Conservation (phyloP, 1,284 basidiomycete genomes). For the Austropuccinia psidii region DNA sequence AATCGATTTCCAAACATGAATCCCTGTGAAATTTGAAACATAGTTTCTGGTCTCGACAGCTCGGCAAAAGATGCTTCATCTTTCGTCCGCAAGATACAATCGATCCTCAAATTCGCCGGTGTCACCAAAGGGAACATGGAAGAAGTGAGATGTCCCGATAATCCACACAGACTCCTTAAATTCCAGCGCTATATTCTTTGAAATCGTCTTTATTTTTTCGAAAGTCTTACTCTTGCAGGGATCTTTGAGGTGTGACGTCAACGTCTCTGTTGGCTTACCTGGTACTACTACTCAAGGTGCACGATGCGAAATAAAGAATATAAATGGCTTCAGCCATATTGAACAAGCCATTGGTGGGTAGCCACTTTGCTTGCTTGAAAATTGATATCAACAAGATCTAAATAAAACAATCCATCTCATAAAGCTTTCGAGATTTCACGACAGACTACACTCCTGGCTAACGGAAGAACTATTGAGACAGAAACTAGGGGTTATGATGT, state of each 20-base stretch:
- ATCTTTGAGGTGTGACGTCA: conserved; percentile 88
- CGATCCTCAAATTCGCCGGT: conserved; percentile 70
- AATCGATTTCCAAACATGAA: neutral
- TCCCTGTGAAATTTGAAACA: neutral
- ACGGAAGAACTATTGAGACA: conserved; percentile 57
- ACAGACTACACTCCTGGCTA: conserved; percentile 59
- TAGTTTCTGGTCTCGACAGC: conserved; percentile 48
- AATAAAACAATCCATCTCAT: neutral
- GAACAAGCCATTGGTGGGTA: conserved; percentile 72
- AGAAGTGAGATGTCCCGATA: conserved; percentile 54
- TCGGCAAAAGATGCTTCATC: conserved; percentile 83
- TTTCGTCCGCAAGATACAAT: conserved; percentile 78
- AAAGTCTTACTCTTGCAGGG: conserved; percentile 63
- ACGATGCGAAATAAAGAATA: conserved; percentile 93
- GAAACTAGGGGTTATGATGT: conserved; percentile 91
- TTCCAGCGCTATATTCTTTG: too few species aligned
- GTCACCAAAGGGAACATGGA: conserved; percentile 97
- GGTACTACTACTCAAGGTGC: conserved; percentile 57
- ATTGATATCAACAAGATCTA: neutral
- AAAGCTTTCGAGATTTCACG: conserved; percentile 63
- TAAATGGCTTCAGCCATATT: conserved; percentile 84
- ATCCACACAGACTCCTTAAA: too few species aligned
- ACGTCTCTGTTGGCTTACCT: conserved; percentile 67
- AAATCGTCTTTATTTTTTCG: too few species aligned
- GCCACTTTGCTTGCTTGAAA: neutral